A percentile compares a stretch with the other conserved stretches of the same genome.
Evolutionary conservation across 306 rosid species (phyloP).

Genomic region (Cotoneaster glaucophyllus): DNA sequence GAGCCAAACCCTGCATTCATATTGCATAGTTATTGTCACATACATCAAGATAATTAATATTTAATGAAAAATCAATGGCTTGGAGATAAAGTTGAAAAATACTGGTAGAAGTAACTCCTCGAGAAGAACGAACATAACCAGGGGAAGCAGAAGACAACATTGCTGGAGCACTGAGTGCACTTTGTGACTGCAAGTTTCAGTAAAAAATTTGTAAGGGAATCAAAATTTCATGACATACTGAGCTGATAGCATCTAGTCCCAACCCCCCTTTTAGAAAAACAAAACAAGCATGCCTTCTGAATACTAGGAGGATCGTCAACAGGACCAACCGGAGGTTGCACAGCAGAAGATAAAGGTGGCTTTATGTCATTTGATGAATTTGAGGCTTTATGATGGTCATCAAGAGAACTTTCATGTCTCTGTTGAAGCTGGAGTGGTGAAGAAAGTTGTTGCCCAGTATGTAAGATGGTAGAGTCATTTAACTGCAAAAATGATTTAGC

Average conservation of each 20-base stretch:
- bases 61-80: conserved; percentile 2
- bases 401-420: conserved; percentile 61
- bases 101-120: conserved; percentile 71
- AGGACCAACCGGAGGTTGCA: conserved; percentile 50
- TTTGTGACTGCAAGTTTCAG: conserved; percentile 49
- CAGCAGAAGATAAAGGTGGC: conserved; percentile 48
- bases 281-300: conserved; percentile 49
- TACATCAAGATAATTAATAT: background rate
- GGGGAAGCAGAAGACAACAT: conserved; percentile 63
- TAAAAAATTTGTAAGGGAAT: background rate
- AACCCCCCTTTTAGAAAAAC: background rate
- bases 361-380: conserved; percentile 51
- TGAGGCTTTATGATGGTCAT: conserved; percentile 59
- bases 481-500: conserved; percentile 43
- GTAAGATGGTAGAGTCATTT: conserved; percentile 46
- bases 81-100: conserved; percentile 17
- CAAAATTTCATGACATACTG: background rate
- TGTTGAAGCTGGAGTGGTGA: conserved; percentile 63
- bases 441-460: conserved; percentile 55
- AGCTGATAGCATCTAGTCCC: background rate
- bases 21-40: conserved; percentile 9
- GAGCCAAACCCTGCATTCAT: conserved; percentile 79
- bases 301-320: conserved; percentile 40
- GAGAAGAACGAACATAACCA: conserved; percentile 71
- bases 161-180: conserved; percentile 33